A percentile compares a stretch with the other conserved stretches of the same genome.
Evolutionary conservation across 768 basidiomycete genomes (phyloP).

Genomic region (Tephrocybe sp.): DNA sequence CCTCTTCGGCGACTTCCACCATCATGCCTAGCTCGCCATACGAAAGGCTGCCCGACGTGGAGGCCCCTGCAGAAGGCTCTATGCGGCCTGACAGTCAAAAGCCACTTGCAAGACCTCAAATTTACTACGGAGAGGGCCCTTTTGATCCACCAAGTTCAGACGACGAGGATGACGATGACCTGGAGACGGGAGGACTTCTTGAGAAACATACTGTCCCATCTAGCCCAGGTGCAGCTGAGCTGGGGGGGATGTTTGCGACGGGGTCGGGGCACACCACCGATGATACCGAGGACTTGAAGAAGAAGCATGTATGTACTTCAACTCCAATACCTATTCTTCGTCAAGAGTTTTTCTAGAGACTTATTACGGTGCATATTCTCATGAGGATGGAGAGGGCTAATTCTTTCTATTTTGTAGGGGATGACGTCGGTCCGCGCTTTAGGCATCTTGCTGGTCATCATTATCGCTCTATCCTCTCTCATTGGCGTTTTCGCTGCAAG

Average conservation of each 20-base stretch:
- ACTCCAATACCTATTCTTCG: no score
- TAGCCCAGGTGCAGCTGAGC: slow-evolving; percentile 27
- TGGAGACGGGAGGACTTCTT: slow-evolving; percentile 34
- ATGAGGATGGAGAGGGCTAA: background rate
- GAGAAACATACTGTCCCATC: slow-evolving; percentile 39
- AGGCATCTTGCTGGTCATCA: slow-evolving; percentile 59
- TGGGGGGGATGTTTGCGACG: slow-evolving; percentile 11
- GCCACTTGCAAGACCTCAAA: slow-evolving; percentile 22
- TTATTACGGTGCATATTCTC: no score
- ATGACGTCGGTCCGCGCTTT: slow-evolving; percentile 60
- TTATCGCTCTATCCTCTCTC: slow-evolving; percentile 52
- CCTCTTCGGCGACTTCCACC: background rate
- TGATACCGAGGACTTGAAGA: slow-evolving; percentile 11
- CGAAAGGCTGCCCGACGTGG: slow-evolving; percentile 14
- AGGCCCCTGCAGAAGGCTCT: slow-evolving; percentile 4
- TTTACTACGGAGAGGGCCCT: slow-evolving; percentile 74
- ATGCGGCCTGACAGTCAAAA: slow-evolving; percentile 11
- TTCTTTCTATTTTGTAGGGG: slow-evolving; percentile 31
- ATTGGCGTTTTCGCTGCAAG: slow-evolving; percentile 81
- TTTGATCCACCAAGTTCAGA: slow-evolving; percentile 83
- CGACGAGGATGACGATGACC: slow-evolving; percentile 58
- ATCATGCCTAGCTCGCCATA: slow-evolving; percentile 16
- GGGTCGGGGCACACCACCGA: slow-evolving; percentile 11
- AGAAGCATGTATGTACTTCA: slow-evolving; percentile 6
- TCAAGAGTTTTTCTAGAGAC: no score